These are phyloP conservation scores for Babesia divergens DNA, from an alignment of 169 alveolate genomes.

Conservation along the genomic window DNA sequence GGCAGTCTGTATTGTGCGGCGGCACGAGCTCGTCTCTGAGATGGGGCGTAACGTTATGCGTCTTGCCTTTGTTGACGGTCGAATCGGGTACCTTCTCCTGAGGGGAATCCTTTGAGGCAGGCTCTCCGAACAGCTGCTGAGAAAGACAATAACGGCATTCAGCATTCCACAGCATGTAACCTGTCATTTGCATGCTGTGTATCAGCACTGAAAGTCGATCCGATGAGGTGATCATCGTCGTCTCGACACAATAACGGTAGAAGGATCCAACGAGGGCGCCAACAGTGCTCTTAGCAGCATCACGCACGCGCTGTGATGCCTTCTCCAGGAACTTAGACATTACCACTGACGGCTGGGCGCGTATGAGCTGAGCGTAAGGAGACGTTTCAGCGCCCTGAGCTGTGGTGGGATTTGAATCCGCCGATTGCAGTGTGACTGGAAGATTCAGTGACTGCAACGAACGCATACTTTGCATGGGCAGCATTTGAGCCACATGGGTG, in stretches of 20 bases:
- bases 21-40: background rate
- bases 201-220: slow-evolving; percentile 72
- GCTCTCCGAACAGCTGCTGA: slow-evolving; percentile 53
- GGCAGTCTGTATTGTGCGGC: slow-evolving; percentile 51
- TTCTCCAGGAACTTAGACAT: slow-evolving; percentile 63
- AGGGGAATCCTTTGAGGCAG: background rate
- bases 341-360: slow-evolving; percentile 67
- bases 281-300: slow-evolving; percentile 79
- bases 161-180: slow-evolving; percentile 80
- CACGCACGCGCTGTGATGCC: slow-evolving; percentile 76
- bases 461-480: background rate
- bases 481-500: background rate
- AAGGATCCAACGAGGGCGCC: slow-evolving; percentile 73
- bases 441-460: background rate
- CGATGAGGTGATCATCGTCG: slow-evolving; percentile 76
- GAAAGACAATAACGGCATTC: slow-evolving; percentile 74
- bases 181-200: slow-evolving; percentile 75
- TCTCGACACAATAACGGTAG: slow-evolving; percentile 74
- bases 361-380: slow-evolving; percentile 47
- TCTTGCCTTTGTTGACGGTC: background rate
- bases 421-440: background rate
- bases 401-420: background rate
- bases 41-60: background rate
- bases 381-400: slow-evolving; percentile 12
- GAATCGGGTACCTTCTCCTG: background rate